A percentile compares a stretch with the other conserved stretches of the same genome.
Evolutionary conservation across 2,329 filamentous ascomycete genomes (phyloP).

Genomic region (Phaeosphaeria sp.): DNA sequence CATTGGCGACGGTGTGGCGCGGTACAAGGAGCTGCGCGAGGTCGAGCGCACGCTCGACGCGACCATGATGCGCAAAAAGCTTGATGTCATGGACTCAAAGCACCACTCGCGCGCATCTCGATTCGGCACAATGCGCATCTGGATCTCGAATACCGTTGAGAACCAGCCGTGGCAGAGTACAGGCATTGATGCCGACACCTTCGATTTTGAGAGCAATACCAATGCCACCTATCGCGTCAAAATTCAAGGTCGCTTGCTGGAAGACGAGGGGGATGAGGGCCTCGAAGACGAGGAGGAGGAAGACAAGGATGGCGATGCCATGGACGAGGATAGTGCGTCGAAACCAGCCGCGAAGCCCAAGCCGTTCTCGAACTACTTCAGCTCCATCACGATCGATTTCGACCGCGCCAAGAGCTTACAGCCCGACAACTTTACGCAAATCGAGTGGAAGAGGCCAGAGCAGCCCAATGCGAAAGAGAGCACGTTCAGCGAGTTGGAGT

Average conservation of each 20-base stretch:
- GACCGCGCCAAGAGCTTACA: slow-evolving; percentile 69
- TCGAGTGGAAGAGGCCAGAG: slow-evolving; percentile 90
- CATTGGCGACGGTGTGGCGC: slow-evolving; percentile 79
- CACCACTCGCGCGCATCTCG: slow-evolving; percentile 78
- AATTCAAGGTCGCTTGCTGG: slow-evolving; percentile 85
- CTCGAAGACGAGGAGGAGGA: slow-evolving; percentile 39
- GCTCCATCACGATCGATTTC: slow-evolving; percentile 72
- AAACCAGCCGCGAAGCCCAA: slow-evolving; percentile 54
- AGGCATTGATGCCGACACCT: slow-evolving; percentile 72
- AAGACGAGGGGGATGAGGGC: slow-evolving; percentile 50
- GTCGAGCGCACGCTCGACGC: slow-evolving; percentile 89
- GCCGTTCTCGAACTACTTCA: slow-evolving; percentile 80
- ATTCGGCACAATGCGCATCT: slow-evolving; percentile 85
- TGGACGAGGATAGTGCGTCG: slow-evolving; percentile 65
- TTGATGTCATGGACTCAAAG: slow-evolving; percentile 86
- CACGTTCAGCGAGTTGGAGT: slow-evolving; percentile 90
- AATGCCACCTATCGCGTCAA: slow-evolving; percentile 88
- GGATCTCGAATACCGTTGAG: slow-evolving; percentile 93
- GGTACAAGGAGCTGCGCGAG: slow-evolving; percentile 85
- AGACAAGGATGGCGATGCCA: slow-evolving; percentile 57
- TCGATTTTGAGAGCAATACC: slow-evolving; percentile 79
- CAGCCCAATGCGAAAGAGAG: slow-evolving; percentile 67
- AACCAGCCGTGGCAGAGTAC: slow-evolving; percentile 91
- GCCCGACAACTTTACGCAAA: slow-evolving; percentile 63
- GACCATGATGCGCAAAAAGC: slow-evolving; percentile 89